These are phyloP conservation scores for Lichtheimia ornata DNA, from an alignment of 371 early-diverging fungal species.

Conservation along the genomic window DNA sequence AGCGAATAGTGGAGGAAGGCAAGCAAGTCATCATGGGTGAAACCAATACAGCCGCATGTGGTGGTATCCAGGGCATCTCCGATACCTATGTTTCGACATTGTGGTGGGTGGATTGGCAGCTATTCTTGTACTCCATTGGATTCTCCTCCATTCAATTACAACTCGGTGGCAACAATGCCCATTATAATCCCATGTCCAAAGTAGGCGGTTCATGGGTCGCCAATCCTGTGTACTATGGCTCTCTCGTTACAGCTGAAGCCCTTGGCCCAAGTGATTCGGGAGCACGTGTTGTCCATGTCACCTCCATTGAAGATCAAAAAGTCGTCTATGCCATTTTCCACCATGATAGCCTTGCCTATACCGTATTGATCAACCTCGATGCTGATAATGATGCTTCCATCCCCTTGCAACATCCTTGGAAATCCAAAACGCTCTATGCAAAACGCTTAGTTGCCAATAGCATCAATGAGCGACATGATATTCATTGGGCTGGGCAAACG, in stretches of 20 bases:
- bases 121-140: slow-evolving; percentile 14
- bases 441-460: slow-evolving; percentile 3
- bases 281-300: slow-evolving; percentile 13
- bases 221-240: slow-evolving; percentile 16
- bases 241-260: slow-evolving; percentile 15
- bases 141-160: slow-evolving; percentile 12
- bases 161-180: slow-evolving; percentile 14
- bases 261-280: slow-evolving; percentile 9
- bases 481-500: slow-evolving; percentile 8
- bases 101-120: slow-evolving; percentile 18
- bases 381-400: slow-evolving; percentile 8
- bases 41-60: slow-evolving; percentile 20
- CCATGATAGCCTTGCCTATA: slow-evolving; percentile 1
- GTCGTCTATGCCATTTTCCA: slow-evolving; percentile 17
- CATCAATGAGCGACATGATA: slow-evolving; percentile 1
- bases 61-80: slow-evolving; percentile 13
- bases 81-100: slow-evolving; percentile 14
- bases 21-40: slow-evolving; percentile 18
- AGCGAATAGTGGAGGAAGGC: background rate
- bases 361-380: slow-evolving; percentile 13
- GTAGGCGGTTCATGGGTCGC: slow-evolving; percentile 9
- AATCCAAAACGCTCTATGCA: background rate
- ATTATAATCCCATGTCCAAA: slow-evolving; percentile 18
- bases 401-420: slow-evolving; percentile 7
- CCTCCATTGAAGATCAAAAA: background rate